Base-by-base conservation (phyloP, 225 moss, liverwort and hornwort genomes). In the Bryum argenteum region DNA sequence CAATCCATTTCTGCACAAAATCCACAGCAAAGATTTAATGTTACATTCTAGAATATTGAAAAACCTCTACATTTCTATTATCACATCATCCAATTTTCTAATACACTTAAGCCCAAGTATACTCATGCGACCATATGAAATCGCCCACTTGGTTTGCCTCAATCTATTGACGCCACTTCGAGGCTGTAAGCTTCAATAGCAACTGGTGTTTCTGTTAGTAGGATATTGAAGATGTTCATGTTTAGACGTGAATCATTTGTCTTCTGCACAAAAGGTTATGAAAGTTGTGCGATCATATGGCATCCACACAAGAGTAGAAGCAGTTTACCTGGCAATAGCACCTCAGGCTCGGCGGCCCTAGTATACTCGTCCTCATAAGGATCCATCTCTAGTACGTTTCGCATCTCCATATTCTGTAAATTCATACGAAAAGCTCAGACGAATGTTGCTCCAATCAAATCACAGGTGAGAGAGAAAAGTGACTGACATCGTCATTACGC, bases 341-440 rank as follows among this genome's bases (percentile, higher is more conserved):
- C 53, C 40, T 78, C 80, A 28, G 80, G 83, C 13, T 75, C 75
- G 57, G 65, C 28, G n/a, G 65, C 75, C 44, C 61, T 45, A 45
- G 15, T 66, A 40, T 78, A 86, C 53, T 84, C 74, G 65, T 80
- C 71, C 67, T 83, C 87, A 16, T 72, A 87, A 54, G 87, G 80
- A 73, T 87, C 87, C 83, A 87, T 73, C 70, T 87, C 83, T 43
- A 87, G 83, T 28, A 81, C 83, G 57, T 78, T 78, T 54, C 66
- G 75, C 78, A 83, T 73, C 81, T 87, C 87, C 70, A 78, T 53
- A 51, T 67, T 67, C 87, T 87, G 53, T 54, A 33, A 3, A 33
- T 33, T 33, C 33, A 6, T 33, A 60, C 15, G 24, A 59, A 58
- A 33, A 41, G 9, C 48, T 67, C n/a, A 33, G 1, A 17, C 16